Base-by-base conservation (phyloP, 768 basidiomycete species). In the Rhizopogon roseolus region DNA sequence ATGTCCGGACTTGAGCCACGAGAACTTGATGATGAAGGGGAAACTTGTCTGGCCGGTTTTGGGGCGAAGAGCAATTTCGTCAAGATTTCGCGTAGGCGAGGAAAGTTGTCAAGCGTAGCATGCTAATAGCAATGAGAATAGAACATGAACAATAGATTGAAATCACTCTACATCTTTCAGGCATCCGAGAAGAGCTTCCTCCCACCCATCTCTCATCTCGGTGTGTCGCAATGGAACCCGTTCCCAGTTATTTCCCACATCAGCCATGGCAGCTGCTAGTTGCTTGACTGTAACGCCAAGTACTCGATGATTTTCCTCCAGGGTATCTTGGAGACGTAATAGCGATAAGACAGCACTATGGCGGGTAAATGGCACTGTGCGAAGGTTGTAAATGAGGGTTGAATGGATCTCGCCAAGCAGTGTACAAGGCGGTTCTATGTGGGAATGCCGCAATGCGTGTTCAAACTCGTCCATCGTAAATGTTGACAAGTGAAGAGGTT, bases 401-500 rank as follows among this genome's bases (percentile, higher is more conserved):
- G 91, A 85, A 69, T 98, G 94, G 43, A 94, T 79, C 71, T 99
- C 97, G 49, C 84, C 84, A 41, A 98, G 80, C 42, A 99, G 75
- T 16, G 78, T 62, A 61, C 93, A 95, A 3, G 85, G 80, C 3
- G 82, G 76, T 50, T 96, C 90, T 45, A 71, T 55, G 45, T 77
- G 69, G 29, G 81, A 76, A 70, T 98, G 96, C 46, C 86, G 85
- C 29, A 98, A 74, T 0, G 94, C 88, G 54, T 84, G 81, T 64
- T 94, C 93, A 66, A 88, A 90, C 64, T 98, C 96, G 67, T 99
- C 97, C 62, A 99, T 75, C 0, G 94, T 87, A 67, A 98, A 90
- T 11, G 85, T 75, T 11, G 95, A 95, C 16, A 99, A 71, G 57
- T 89, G 86, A 14, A 98, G 76, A 1, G 95, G 88, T 78, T 88